Evolutionary conservation across 192 early-diverging fungal species (phyloP).

Genomic region (Coemansia sp.): DNA sequence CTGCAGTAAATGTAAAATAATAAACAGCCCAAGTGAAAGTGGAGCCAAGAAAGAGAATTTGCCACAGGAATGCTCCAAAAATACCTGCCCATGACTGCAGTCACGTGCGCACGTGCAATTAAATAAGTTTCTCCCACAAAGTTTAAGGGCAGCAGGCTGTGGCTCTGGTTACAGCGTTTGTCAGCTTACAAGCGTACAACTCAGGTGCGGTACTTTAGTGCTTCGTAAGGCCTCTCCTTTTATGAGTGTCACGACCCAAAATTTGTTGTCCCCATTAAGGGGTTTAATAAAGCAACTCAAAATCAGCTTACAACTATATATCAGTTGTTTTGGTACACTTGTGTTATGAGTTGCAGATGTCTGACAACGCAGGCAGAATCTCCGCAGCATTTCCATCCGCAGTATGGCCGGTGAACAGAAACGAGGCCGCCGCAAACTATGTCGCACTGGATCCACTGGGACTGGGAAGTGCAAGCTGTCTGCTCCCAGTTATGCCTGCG

Average conservation of each 20-base stretch:
- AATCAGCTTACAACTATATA: background rate
- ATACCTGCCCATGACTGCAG: background rate
- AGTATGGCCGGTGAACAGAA: constrained; percentile 42
- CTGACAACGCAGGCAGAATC: background rate
- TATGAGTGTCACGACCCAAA: too few relatives aligned
- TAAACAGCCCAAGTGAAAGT: background rate
- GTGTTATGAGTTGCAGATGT: background rate
- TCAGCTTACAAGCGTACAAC: too few relatives aligned
- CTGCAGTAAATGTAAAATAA: constrained; percentile 3
- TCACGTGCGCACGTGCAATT: constrained; percentile 1
- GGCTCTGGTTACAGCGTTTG: background rate
- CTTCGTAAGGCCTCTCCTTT: too few relatives aligned
- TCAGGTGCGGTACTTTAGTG: too few relatives aligned
- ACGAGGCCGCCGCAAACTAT: constrained; percentile 12
- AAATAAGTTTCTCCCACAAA: background rate
- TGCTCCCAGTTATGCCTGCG: constrained; percentile 20
- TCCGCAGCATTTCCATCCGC: constrained; percentile 24
- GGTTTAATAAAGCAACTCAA: too few relatives aligned
- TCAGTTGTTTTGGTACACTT: background rate
- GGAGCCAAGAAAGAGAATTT: background rate
- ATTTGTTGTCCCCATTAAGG: too few relatives aligned
- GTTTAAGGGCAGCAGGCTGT: background rate
- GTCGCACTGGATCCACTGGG: constrained; percentile 14
- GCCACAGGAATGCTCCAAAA: background rate
- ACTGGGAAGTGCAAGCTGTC: constrained; percentile 13